phyloP scores from a whole-genome alignment of 352 stramenopile genomes.

The Phytophthora hybrid region DNA sequence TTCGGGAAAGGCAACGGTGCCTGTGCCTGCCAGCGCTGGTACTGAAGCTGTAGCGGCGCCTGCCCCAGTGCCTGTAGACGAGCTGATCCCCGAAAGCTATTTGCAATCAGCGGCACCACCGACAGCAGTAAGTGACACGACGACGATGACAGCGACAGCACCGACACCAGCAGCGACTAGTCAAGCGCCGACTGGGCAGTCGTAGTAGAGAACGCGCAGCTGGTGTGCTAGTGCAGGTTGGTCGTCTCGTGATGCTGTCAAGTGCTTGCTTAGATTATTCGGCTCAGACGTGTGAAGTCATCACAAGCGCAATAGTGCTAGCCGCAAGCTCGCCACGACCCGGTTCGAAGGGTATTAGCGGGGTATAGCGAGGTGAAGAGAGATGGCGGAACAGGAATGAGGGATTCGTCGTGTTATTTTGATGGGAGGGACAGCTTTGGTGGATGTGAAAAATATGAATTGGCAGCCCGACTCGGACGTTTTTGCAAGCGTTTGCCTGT shows the following conservation, averaged over 20 bases:
- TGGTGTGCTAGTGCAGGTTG: conserved; percentile 25
- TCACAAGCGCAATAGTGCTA: conserved; percentile 23
- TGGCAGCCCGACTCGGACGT: conserved; percentile 36
- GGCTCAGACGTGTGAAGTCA: conserved; percentile 26
- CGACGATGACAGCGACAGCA: conserved; percentile 20
- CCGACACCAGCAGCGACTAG: conserved; percentile 13
- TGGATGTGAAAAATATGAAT: conserved; percentile 60
- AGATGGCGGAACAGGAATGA: conserved; percentile 32
- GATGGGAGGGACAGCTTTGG: conserved; percentile 37
- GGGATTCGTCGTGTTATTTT: conserved; percentile 49
- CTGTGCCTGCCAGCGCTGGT: conserved; percentile 11
- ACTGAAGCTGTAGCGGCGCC: conserved; percentile 13
- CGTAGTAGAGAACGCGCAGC: conserved; percentile 35
- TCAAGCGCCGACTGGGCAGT: conserved; percentile 27
- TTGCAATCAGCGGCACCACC: conserved; percentile 32
- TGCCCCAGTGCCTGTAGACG: conserved; percentile 29
- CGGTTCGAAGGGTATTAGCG: conserved; percentile 22
- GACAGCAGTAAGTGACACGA: conserved; percentile 26
- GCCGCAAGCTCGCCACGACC: conserved; percentile 21
- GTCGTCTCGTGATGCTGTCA: conserved; percentile 28
- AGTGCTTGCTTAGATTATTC: conserved; percentile 43
- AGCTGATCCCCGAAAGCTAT: conserved; percentile 46
- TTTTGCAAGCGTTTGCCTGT: conserved; percentile 29
- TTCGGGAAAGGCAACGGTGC: conserved; percentile 8
- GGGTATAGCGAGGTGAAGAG: conserved; percentile 27